Evolutionary conservation across 164 flowering plant species (phyloP).

Genomic region (Macadamia tetraphylla): DNA sequence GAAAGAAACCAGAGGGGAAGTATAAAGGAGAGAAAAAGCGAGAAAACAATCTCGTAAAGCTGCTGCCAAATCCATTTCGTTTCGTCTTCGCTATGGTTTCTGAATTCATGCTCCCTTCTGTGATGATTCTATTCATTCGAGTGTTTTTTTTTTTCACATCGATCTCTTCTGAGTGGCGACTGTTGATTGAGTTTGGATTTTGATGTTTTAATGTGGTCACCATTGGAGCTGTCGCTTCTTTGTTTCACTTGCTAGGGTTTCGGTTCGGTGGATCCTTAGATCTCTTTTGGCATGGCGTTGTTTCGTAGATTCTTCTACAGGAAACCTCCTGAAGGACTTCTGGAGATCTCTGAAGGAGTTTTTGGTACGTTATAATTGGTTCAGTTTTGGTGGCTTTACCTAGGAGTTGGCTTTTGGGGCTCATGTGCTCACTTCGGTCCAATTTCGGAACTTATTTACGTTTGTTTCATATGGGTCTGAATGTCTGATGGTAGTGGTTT

Average conservation of each 20-base stretch:
- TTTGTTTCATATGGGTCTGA: too few relatives aligned
- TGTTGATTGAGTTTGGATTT: background rate
- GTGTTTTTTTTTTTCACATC: background rate
- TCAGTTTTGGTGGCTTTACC: too few relatives aligned
- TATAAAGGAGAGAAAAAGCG: background rate
- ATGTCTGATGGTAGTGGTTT: too few relatives aligned
- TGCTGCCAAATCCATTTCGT: slow-evolving; percentile 12
- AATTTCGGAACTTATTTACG: too few relatives aligned
- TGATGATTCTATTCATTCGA: slow-evolving; percentile 3
- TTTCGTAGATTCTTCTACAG: slow-evolving; percentile 51
- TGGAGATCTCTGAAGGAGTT: slow-evolving; percentile 59
- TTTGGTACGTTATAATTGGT: slow-evolving; percentile 27
- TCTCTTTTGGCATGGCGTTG: slow-evolving; percentile 32
- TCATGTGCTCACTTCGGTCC: too few relatives aligned
- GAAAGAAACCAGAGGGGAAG: background rate
- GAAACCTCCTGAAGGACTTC: slow-evolving; percentile 58
- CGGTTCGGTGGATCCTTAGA: background rate
- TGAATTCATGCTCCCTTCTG: slow-evolving; percentile 4
- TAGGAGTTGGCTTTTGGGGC: too few relatives aligned
- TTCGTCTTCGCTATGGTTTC: slow-evolving; percentile 1
- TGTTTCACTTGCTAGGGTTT: slow-evolving; percentile 10
- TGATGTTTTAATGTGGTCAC: slow-evolving; percentile 1
- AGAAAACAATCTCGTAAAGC: slow-evolving; percentile 14
- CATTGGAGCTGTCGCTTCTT: background rate
- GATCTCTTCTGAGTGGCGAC: background rate